Evolutionary conservation across 192 early-diverging fungal genomes (phyloP).

Genomic region (Linnemannia schmuckeri): DNA sequence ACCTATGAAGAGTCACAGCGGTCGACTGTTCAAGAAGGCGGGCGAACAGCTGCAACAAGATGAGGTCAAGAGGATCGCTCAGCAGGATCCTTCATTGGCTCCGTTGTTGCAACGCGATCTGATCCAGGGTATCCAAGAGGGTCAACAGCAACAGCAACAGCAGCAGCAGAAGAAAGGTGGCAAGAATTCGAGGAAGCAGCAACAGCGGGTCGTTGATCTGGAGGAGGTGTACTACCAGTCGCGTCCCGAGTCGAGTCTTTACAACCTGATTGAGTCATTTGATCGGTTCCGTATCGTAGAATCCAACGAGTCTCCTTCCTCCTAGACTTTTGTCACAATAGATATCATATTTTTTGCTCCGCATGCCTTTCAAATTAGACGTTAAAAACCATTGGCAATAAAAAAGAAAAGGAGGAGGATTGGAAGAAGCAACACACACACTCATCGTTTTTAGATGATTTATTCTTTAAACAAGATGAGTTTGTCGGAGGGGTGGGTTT

Average conservation of each 20-base stretch:
- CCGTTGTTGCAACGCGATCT: conserved; percentile 31
- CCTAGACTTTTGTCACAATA: background rate
- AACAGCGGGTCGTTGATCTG: background rate
- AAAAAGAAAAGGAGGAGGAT: background rate
- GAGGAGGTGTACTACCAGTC: conserved; percentile 42
- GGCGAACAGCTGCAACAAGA: conserved; percentile 25
- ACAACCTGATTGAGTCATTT: conserved; percentile 40
- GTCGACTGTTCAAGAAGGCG: conserved; percentile 27
- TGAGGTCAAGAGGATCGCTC: conserved; percentile 33
- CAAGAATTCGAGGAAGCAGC: conserved; percentile 17
- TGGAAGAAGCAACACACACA: conserved; percentile 26
- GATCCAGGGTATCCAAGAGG: conserved; percentile 43
- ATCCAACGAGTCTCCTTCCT: background rate
- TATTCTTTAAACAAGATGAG: conserved; percentile 21
- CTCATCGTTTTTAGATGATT: conserved; percentile 23
- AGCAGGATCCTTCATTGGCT: conserved; percentile 26
- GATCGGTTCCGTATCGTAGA: conserved; percentile 52
- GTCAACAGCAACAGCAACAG: conserved; percentile 22
- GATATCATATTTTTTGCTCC: background rate
- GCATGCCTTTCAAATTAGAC: background rate
- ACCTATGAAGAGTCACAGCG: background rate
- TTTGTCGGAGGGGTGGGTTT: background rate
- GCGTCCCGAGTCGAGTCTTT: conserved; percentile 38
- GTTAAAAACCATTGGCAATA: background rate
- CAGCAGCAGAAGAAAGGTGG: background rate